Percentiles rank a stretch among this genome's conserved stretches.
Evolutionary conservation across 106 monocot species (phyloP).

Genomic region (Dendrobium nobile): DNA sequence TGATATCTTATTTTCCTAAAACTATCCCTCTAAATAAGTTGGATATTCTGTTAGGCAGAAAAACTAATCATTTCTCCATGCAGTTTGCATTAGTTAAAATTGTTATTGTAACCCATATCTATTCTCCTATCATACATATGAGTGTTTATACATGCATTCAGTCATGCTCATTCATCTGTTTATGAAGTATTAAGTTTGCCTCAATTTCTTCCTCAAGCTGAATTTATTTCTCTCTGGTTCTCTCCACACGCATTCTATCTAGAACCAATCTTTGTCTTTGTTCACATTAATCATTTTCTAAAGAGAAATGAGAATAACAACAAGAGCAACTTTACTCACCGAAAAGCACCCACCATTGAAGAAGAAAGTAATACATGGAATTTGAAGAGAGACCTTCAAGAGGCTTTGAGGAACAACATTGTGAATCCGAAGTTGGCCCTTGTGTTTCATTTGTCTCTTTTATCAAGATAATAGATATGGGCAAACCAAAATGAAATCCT

Average conservation of each 20-base stretch:
- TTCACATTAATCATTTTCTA: neutral
- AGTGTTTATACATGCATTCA: neutral
- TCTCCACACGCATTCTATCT: neutral
- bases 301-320: neutral
- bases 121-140: neutral
- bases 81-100: neutral
- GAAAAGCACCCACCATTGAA: too few relatives aligned
- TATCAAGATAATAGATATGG: neutral
- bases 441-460: neutral
- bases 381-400: too few relatives aligned
- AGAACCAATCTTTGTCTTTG: neutral
- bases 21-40: neutral
- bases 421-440: neutral
- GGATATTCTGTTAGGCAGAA: neutral
- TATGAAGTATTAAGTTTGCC: neutral
- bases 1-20: neutral
- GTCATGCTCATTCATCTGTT: neutral
- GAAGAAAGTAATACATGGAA: too few relatives aligned
- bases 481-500: neutral
- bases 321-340: too few relatives aligned
- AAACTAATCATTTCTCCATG: neutral
- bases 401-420: neutral
- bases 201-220: neutral
- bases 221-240: neutral
- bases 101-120: neutral